Base-by-base conservation (phyloP, 768 basidiomycete species). In the Gyrodon lividus region DNA sequence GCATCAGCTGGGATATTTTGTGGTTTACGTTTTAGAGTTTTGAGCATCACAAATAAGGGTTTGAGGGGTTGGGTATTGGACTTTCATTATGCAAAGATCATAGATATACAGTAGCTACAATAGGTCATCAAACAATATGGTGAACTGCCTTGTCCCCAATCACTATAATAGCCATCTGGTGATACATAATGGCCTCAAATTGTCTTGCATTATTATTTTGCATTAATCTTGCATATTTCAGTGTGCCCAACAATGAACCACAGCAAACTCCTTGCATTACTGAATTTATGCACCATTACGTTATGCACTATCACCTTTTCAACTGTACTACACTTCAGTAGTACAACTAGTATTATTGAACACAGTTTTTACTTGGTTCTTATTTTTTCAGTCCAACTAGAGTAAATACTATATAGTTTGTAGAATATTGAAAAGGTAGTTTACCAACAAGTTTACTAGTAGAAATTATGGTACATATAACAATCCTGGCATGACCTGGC, bases 121-220 rank as follows among this genome's bases (percentile, higher is more conserved):
- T 26, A 26, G 33, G 33, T 34, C 4, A 9, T 34, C 33, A 3
- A 34, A 34, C 33, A 34, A 39, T 39, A 22, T 19, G 17, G 38
- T 19, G 17, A 12, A 10, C 20, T 39, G 38, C 38, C 38, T 39
- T 34, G 9, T 23, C 40, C 40, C 40, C 40, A 41, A 8, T 41
- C 40, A 41, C 19, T 41, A 41, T 41, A 2, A 19, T 41, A 22
- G 14, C 26, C 12, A 48, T 38, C 47, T 41, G 28, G 39, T 48
- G 40, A 26, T 48, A 37, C 47, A 48, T 48, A 48, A 38, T 41
- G 8, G 39, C 34, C 47, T 13, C 13, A 6, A 48, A 14, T 6
- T 22, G 5, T n/a, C 46, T 39, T 48, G 37, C 39, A 41, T 48
- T 48, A 48, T 48, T 31, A 24, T 48, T 48, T 38, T 48, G 47